These are phyloP conservation scores for Hamamelis virginiana DNA, from an alignment of 164 flowering plant species.

Conservation along the genomic window DNA sequence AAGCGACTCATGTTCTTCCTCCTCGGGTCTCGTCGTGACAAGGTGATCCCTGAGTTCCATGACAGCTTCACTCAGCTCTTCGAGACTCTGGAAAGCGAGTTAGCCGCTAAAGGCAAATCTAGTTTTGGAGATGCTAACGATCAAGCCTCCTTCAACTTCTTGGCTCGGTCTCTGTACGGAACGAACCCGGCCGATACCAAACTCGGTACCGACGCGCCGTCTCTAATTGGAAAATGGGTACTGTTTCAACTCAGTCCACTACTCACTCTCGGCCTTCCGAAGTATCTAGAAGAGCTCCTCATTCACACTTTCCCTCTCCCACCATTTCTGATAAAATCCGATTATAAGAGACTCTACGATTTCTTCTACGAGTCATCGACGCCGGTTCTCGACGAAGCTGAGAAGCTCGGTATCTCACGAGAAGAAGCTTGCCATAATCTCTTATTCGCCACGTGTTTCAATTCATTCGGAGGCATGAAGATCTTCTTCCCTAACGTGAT, in stretches of 20 bases:
- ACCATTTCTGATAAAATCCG: slow-evolving; percentile 42
- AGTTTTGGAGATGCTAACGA: slow-evolving; percentile 46
- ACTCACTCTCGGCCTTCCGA: slow-evolving; percentile 64
- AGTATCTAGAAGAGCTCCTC: slow-evolving; percentile 44
- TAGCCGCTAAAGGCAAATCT: slow-evolving; percentile 54
- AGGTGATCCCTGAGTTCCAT: slow-evolving; percentile 67
- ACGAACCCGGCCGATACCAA: slow-evolving; percentile 44
- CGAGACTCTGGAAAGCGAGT: slow-evolving; percentile 43
- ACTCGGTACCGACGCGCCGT: slow-evolving; percentile 59
- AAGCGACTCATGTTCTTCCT: slow-evolving; percentile 60
- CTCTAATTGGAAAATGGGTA: slow-evolving; percentile 56
- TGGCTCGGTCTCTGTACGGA: slow-evolving; percentile 48
- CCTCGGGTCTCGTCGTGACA: slow-evolving; percentile 44
- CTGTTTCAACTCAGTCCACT: slow-evolving; percentile 61
- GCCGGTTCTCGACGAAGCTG: slow-evolving; percentile 56
- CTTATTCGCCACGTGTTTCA: slow-evolving; percentile 77
- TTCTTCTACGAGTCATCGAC: slow-evolving; percentile 50
- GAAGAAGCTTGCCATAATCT: slow-evolving; percentile 86
- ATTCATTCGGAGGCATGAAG: slow-evolving; percentile 82
- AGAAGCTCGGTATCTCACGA: slow-evolving; percentile 45
- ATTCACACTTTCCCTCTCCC: slow-evolving; percentile 67
- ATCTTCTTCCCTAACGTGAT: slow-evolving; percentile 61
- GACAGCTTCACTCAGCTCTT: slow-evolving; percentile 40
- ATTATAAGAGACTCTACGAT: slow-evolving; percentile 62
- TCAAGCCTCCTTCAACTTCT: slow-evolving; percentile 61